Evolutionary conservation across 1,139 yeast genomes (phyloP).

Genomic region (Saccharomyces hybrid): DNA sequence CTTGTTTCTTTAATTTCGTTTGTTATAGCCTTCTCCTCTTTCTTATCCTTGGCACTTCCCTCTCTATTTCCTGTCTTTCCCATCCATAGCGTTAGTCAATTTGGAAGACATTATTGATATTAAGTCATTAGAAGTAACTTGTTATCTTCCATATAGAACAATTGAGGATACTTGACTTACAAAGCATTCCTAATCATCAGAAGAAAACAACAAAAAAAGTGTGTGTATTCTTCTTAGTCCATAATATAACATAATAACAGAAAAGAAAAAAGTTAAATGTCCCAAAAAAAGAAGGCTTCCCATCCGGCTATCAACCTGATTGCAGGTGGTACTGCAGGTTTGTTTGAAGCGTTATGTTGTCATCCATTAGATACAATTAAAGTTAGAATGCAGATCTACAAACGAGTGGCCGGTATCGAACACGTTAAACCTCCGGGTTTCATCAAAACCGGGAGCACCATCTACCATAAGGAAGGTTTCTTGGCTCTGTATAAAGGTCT

Average conservation of each 20-base stretch:
- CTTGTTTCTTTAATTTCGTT: no score
- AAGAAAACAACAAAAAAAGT: no score
- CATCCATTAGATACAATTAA: conserved; percentile 94
- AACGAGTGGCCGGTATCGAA: conserved; percentile 35
- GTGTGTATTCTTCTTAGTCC: background rate
- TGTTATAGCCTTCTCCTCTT: no score
- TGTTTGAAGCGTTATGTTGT: conserved; percentile 91
- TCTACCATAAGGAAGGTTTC: conserved; percentile 73
- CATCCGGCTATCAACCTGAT: conserved; percentile 64
- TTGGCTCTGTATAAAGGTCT: conserved; percentile 89
- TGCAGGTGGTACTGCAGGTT: conserved; percentile 97
- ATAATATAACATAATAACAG: background rate
- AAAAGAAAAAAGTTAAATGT: conserved; percentile 3
- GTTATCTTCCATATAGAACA: no score
- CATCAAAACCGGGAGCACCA: conserved; percentile 67
- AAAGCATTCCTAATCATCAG: no score
- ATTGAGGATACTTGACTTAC: no score
- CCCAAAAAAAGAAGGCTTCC: conserved; percentile 30
- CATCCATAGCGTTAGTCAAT: no score
- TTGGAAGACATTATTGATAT: no score
- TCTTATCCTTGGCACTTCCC: no score
- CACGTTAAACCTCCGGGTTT: conserved; percentile 69
- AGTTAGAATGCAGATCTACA: conserved; percentile 90
- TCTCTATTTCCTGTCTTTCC: no score
- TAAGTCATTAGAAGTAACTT: no score